A percentile compares a stretch with the other conserved stretches of the same genome.
These are phyloP conservation scores for Salix purpurea DNA, from an alignment of 345 rosid genomes.

Conservation along the genomic window DNA sequence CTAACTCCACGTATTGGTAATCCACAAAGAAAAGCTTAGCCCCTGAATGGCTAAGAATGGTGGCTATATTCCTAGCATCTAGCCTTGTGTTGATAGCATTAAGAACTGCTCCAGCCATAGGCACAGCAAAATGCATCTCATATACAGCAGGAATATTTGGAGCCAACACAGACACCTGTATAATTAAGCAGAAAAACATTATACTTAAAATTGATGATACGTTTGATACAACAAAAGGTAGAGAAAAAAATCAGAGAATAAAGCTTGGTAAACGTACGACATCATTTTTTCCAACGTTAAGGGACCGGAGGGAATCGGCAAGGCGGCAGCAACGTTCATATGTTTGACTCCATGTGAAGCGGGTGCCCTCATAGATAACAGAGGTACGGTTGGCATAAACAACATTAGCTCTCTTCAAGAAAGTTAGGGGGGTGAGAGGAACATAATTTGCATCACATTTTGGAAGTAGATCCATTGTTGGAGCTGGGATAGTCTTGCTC, in stretches of 20 bases:
- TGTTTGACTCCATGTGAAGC: conserved; percentile 66
- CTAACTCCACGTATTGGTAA: conserved; percentile 39
- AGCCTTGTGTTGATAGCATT: conserved; percentile 74
- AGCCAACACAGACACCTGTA: conserved; percentile 73
- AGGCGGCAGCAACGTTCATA: conserved; percentile 59
- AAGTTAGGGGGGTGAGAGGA: conserved; percentile 56
- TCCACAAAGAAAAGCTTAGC: conserved; percentile 67
- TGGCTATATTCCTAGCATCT: conserved; percentile 54
- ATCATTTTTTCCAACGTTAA: conserved; percentile 42
- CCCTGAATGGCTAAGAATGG: conserved; percentile 59
- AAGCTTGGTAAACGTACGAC: conserved; percentile 37
- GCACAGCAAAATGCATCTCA: conserved; percentile 88
- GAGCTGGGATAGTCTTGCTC: not conserved
- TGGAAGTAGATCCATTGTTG: conserved; percentile 42
- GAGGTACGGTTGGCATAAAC: conserved; percentile 53
- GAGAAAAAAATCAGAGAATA: not conserved
- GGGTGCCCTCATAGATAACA: conserved; percentile 42
- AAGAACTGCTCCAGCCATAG: conserved; percentile 84
- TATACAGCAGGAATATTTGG: conserved; percentile 79
- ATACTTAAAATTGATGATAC: not conserved
- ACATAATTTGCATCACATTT: conserved; percentile 61
- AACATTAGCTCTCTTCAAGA: conserved; percentile 53
- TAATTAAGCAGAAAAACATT: not conserved
- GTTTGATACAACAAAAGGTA: not conserved
- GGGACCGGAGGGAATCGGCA: conserved; percentile 54